Base-by-base conservation (phyloP, 768 basidiomycete species). In the Calocera cornea region DNA sequence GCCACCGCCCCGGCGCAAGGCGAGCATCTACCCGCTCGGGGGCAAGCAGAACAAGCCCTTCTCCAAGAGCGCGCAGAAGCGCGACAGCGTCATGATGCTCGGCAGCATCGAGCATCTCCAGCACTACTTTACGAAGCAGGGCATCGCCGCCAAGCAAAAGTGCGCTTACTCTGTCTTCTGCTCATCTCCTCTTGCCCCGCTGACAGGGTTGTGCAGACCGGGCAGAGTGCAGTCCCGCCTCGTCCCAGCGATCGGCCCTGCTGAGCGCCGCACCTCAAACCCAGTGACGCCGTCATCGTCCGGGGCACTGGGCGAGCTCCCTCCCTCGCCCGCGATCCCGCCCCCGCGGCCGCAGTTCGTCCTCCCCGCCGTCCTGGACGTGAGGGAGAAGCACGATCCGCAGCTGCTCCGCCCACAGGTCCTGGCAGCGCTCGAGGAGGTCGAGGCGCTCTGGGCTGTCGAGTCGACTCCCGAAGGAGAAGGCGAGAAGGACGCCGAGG, bases 101-200 rank as follows among this genome's bases (percentile, higher is more conserved):
- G 94, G 94, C n/a, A 93, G 91, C 74, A 97, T 97, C 71, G 90
- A 95, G 74, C 91, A 97, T 75, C 83, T 97, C 44, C 95, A 97
- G 77, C 88, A 94, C 73, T 95, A 94, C 75, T 97, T 95, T 73
- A 91, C 90, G 8, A 93, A 93, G 82, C 86, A 89, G 0, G 91
- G 91, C 1, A 82, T 93, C 66, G 82, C 82, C 29, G 81, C 87
- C 36, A 85, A 87, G 79, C 82, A 82, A 77, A 83, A 84, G 92
- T 88, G 78, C 78, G 87, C 80, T n/a, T n/a, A n/a, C n/a, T 36
- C 50, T 64, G 38, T 40, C 19, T 40, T 27, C 33, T 34, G 11
- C 41, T 14, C 27, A n/a, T 60, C 2, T 17, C 14, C 65, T 44
- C 64, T 36, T 72, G n/a, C 65, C 60, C 34, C 16, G 38, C 69